Base-by-base conservation (phyloP, 2,329 filamentous ascomycete genomes). In the Thermothelomyces thermophilus region DNA sequence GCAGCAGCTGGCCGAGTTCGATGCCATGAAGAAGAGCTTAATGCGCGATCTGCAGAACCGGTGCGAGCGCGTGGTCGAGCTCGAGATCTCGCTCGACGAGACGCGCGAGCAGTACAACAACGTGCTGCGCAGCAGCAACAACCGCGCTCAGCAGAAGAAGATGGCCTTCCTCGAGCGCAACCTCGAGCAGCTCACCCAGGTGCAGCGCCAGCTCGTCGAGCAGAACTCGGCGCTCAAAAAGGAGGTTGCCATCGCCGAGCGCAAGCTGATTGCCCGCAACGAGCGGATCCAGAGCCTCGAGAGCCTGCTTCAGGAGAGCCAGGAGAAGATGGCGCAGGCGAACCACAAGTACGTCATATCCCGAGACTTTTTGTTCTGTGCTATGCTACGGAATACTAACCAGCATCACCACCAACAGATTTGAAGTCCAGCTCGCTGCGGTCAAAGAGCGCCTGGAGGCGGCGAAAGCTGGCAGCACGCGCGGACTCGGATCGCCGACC, bases 21-120 rank as follows among this genome's bases (percentile, higher is more conserved):
- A 98, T 69, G 87, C 89, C 52, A 98, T 98, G 90, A 98, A 98
- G 83, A 98, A 98, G 81, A 95, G 87, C 58, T 76, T 98, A 60
- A 98, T 98, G 93, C 87, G 93, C 51, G 93, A 98, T 70, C 75
- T 98, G 58, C 93, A 98, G 70, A 97, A 98, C 74, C 86, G 93
- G 54, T 98, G 93, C 69, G 93, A 98, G 74, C 85, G 93, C 58
- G 90, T 98, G 30, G 93, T 98, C 16, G 93, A 98, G 74, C 82
- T 98, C 24, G 93, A 98, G 70, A 98, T 98, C 63, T 95, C 88
- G 31, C 79, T 98, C 44, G 93, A 98, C 65, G 90, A 96, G 74
- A 96, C 93, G 1, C 83, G 93, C 49, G 93, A 98, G 74, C 93
- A 98, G 72, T 98, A 98, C 74, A 97, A 98, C 76, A 96, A 95